Conservation (phyloP, 2,329 filamentous ascomycete species). For the Microsporum ferrugineum region DNA sequence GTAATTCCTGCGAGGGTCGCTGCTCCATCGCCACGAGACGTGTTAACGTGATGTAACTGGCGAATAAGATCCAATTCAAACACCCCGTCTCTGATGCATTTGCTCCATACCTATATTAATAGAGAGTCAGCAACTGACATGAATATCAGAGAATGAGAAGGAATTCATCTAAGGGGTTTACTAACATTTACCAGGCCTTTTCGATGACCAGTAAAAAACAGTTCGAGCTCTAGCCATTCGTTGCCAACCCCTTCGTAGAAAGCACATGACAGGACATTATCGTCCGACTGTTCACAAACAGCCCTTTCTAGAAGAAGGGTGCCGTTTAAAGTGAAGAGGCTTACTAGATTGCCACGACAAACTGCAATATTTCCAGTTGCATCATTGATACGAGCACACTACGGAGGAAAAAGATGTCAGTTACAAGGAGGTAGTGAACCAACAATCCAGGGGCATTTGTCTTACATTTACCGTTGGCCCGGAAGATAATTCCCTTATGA, state of each 20-base stretch:
- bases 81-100: slow-evolving; percentile 46
- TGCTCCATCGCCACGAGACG: slow-evolving; percentile 48
- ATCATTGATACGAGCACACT: slow-evolving; percentile 80
- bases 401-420: background rate
- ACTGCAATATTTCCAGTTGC: slow-evolving; percentile 82
- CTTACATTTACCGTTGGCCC: slow-evolving; percentile 41
- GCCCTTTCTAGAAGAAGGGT: slow-evolving; percentile 70
- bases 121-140: background rate
- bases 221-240: slow-evolving; percentile 78
- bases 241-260: slow-evolving; percentile 87
- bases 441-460: background rate
- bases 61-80: slow-evolving; percentile 73
- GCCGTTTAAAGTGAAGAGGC: slow-evolving; percentile 81
- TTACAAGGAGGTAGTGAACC: slow-evolving; percentile 21
- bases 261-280: slow-evolving; percentile 68
- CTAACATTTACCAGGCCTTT: slow-evolving; percentile 65
- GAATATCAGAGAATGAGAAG: background rate
- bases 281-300: slow-evolving; percentile 60
- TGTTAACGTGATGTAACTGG: slow-evolving; percentile 67
- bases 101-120: slow-evolving; percentile 43
- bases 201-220: slow-evolving; percentile 82
- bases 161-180: background rate
- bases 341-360: slow-evolving; percentile 61
- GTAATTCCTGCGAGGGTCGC: slow-evolving; percentile 59
- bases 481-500: slow-evolving; percentile 61